A percentile compares a stretch with the other conserved stretches of the same genome.
phyloP scores from a whole-genome alignment of 192 early-diverging fungal species.

The Coemansia sp. region DNA sequence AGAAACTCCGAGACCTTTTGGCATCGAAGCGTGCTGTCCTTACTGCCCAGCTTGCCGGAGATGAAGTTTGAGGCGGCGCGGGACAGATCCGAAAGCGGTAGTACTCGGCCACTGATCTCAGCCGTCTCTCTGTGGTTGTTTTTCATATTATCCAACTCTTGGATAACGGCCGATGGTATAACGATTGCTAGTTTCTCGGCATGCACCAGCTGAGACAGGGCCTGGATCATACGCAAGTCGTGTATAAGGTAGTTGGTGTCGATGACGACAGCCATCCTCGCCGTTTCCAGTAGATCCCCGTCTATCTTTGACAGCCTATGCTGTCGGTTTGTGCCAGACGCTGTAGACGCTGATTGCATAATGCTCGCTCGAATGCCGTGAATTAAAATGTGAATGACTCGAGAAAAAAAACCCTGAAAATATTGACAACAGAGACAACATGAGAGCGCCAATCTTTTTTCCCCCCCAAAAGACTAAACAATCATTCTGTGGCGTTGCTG shows the following conservation, averaged over 20 bases:
- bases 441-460: neutral
- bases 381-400: neutral
- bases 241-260: slow-evolving; percentile 53
- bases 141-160: slow-evolving; percentile 49
- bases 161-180: slow-evolving; percentile 42
- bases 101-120: neutral
- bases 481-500: neutral
- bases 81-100: slow-evolving; percentile 16
- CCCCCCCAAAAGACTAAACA: neutral
- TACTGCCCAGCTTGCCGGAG: slow-evolving; percentile 19
- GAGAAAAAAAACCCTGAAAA: neutral
- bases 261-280: slow-evolving; percentile 29
- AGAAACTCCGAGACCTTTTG: slow-evolving; percentile 48
- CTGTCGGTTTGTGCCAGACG: neutral
- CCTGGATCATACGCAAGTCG: slow-evolving; percentile 23
- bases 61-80: slow-evolving; percentile 44
- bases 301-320: neutral
- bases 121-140: neutral
- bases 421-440: neutral
- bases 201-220: slow-evolving; percentile 15
- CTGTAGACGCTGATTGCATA: neutral
- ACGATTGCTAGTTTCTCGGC: slow-evolving; percentile 22
- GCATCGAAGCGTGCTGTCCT: slow-evolving; percentile 30
- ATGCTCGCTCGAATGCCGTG: neutral
- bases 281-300: slow-evolving; percentile 16